Base-by-base conservation (phyloP, 2,329 filamentous ascomycete genomes). In the Akanthomyces lecanii region DNA sequence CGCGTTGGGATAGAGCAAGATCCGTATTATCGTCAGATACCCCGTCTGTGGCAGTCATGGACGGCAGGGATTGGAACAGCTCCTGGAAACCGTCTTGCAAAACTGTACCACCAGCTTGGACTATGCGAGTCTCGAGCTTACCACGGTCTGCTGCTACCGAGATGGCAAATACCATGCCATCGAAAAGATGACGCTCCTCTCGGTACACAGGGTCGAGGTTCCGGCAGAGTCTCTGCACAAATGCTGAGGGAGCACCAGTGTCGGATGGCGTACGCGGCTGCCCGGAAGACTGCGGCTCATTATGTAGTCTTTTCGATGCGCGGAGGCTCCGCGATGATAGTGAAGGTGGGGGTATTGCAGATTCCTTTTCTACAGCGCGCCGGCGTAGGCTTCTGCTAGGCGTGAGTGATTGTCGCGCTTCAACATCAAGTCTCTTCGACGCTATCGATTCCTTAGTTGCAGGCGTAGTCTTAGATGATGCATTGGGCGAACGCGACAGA, bases 131-230 rank as follows among this genome's bases (percentile, higher is more conserved):
- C 40, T 84, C 84, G 2, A 95, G 68, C 33, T 73, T 75, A 25
- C 71, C 73, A 54, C 78, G 71, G 66, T 75, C 76, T 0, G 76
- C 74, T 67, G 81, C 81, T 65, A 92, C 91, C 0, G 92, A 94
- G 12, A 97, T 83, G 0, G 92, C 92, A 74, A 98, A 97, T 0
- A 86, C 86, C 92, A 97, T 97, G 48, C 88, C 86, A 1, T 83
- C 77, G 69, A 98, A 97, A 0, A 96, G 53, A 3, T 70, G 65
- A 10, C 69, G 65, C 3, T 64, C 71, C 65, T 58, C 54, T 4
- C 67, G 69, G 66, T 66, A 65, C 40, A 61, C 69, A 62, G 69
- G 64, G 10, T 64, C 69, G 8, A 74, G 61, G 40, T 68, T 73
- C 56, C 71, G 70, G 18, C 69, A 68, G 25, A 71, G 70, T 1